phyloP scores from a whole-genome alignment of 129 eudicot species.

The Lonicera japonica region DNA sequence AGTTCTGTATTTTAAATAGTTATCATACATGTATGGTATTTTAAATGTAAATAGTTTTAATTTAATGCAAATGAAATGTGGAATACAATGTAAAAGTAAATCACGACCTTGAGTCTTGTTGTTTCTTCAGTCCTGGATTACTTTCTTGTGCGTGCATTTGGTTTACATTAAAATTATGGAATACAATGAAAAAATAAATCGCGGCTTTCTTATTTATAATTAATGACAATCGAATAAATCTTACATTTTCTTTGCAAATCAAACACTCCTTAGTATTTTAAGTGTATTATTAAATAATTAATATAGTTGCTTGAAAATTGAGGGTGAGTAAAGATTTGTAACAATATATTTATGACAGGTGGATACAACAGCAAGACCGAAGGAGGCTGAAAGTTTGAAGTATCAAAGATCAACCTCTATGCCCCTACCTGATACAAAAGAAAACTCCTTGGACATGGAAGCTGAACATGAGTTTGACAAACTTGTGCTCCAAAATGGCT shows the following conservation, averaged over 20 bases:
- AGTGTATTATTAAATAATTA: too few species aligned
- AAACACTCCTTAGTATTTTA: not conserved
- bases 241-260: too few species aligned
- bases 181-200: too few species aligned
- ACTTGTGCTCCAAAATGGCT: not conserved
- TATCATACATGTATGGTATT: too few species aligned
- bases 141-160: too few species aligned
- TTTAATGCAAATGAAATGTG: too few species aligned
- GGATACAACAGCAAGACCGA: not conserved
- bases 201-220: not conserved
- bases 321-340: not conserved
- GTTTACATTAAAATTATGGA: too few species aligned
- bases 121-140: too few species aligned
- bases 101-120: too few species aligned
- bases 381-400: not conserved
- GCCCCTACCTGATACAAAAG: not conserved
- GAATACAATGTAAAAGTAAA: too few species aligned
- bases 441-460: not conserved
- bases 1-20: too few species aligned
- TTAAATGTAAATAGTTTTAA: too few species aligned
- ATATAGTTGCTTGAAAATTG: not conserved
- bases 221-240: not conserved
- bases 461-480: not conserved
- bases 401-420: not conserved
- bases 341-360: not conserved